A percentile compares a stretch with the other conserved stretches of the same genome.
These are phyloP conservation scores for Eucalyptus tenuipes DNA, from an alignment of 345 rosid genomes.

Conservation along the genomic window DNA sequence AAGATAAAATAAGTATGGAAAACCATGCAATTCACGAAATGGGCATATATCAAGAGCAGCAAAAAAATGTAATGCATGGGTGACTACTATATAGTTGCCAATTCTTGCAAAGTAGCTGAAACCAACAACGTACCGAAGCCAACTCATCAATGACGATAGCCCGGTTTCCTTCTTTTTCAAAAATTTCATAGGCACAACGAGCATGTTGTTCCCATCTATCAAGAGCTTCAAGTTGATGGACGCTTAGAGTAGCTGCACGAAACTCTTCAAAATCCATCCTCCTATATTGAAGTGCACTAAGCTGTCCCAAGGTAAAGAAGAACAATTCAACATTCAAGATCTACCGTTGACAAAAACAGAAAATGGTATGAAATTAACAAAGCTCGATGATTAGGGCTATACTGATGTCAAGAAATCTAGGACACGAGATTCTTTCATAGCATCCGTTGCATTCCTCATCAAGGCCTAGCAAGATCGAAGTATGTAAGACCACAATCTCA, in stretches of 20 bases:
- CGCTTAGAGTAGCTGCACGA: slow-evolving; percentile 82
- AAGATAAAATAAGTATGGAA: background rate
- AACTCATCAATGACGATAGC: slow-evolving; percentile 85
- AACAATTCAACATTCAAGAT: background rate
- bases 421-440: slow-evolving; percentile 83
- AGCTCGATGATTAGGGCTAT: background rate
- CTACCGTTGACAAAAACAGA: background rate
- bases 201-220: slow-evolving; percentile 93
- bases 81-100: background rate
- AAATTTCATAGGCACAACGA: slow-evolving; percentile 83
- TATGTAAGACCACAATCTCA: background rate
- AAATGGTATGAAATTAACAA: background rate
- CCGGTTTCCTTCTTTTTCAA: slow-evolving; percentile 89
- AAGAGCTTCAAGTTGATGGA: slow-evolving; percentile 92
- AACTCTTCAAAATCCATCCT: slow-evolving; percentile 92
- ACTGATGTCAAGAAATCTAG: slow-evolving; percentile 86
- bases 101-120: background rate
- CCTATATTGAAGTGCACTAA: slow-evolving; percentile 75
- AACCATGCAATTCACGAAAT: background rate
- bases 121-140: slow-evolving; percentile 55
- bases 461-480: slow-evolving; percentile 44
- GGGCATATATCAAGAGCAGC: no score
- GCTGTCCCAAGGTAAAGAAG: slow-evolving; percentile 25
- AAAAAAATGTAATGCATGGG: background rate
- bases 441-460: slow-evolving; percentile 82